Percentiles rank a stretch among this genome's conserved stretches.
Evolutionary conservation across 495 filamentous ascomycete species (phyloP).

Genomic region (Penicillium angulare): DNA sequence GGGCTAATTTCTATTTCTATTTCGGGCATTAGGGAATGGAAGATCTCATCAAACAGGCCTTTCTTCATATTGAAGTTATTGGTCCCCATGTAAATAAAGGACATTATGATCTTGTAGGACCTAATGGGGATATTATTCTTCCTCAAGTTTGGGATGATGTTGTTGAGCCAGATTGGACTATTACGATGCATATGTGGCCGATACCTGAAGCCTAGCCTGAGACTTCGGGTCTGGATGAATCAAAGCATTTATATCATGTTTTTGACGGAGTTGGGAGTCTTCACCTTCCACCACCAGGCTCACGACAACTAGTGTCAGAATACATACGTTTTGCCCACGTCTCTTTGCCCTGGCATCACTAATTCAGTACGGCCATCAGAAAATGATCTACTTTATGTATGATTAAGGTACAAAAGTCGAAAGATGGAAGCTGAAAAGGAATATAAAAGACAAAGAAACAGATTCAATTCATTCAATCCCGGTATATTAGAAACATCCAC

Average conservation of each 20-base stretch:
- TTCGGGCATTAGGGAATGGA: constrained; percentile 87
- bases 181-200: constrained; percentile 98
- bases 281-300: too few species aligned
- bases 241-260: too few species aligned
- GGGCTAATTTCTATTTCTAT: too few species aligned
- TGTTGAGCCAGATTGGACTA: constrained; percentile 80
- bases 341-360: not conserved
- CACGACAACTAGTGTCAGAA: not conserved
- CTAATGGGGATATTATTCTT: constrained; percentile 84
- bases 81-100: constrained; percentile 80
- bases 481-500: constrained; percentile 19
- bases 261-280: too few species aligned
- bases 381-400: not conserved
- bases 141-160: constrained; percentile 85
- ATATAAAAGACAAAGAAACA: constrained; percentile 1
- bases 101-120: constrained; percentile 81
- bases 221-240: not conserved
- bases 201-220: constrained; percentile 61
- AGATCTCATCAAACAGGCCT: constrained; percentile 81
- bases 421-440: not conserved
- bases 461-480: constrained; percentile 7
- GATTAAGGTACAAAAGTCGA: not conserved
- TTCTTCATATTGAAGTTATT: constrained; percentile 78
- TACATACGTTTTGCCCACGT: not conserved
- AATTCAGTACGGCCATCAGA: not conserved